A percentile compares a stretch with the other conserved stretches of the same genome.
Conservation (phyloP, 805 yeast species). For the Yarrowia sp. region DNA sequence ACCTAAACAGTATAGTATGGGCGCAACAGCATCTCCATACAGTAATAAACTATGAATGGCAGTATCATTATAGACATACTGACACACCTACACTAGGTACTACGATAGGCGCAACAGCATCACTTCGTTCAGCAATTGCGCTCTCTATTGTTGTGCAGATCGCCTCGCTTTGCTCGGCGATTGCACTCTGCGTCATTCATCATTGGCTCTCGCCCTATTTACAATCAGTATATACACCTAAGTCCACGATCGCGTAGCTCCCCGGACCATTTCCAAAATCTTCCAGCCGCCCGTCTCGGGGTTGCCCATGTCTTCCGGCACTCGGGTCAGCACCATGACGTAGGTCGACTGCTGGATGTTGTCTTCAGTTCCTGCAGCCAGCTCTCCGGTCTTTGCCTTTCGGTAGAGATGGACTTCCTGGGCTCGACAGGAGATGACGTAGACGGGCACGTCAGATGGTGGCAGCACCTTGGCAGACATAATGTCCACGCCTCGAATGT, state of each 20-base stretch:
- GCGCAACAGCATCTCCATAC: too few relatives aligned
- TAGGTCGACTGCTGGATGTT: slow-evolving; percentile 90
- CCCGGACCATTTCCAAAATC: slow-evolving; percentile 88
- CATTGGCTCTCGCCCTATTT: not conserved
- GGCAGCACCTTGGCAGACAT: slow-evolving; percentile 82
- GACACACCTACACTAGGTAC: too few relatives aligned
- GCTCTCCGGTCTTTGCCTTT: slow-evolving; percentile 85
- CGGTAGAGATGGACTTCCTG: slow-evolving; percentile 91
- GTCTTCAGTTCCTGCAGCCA: slow-evolving; percentile 94
- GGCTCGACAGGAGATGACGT: slow-evolving; percentile 92
- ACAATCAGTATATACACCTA: slow-evolving; percentile 21
- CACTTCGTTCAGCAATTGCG: too few relatives aligned
- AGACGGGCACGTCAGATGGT: slow-evolving; percentile 88
- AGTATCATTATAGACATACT: too few relatives aligned
- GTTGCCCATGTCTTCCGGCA: slow-evolving; percentile 88
- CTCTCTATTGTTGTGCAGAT: too few relatives aligned
- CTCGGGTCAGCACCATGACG: slow-evolving; percentile 91
- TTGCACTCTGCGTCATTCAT: too few relatives aligned
- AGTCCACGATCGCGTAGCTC: slow-evolving; percentile 82
- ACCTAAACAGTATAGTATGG: too few relatives aligned
- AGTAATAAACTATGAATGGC: too few relatives aligned
- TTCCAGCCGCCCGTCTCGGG: slow-evolving; percentile 96
- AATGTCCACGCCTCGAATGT: slow-evolving; percentile 91
- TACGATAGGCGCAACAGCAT: too few relatives aligned
- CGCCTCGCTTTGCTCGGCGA: not conserved